A percentile compares a stretch with the other conserved stretches of the same genome.
phyloP scores from a whole-genome alignment of 78 protist species.

The Mastigamoeba balamuthi region DNA sequence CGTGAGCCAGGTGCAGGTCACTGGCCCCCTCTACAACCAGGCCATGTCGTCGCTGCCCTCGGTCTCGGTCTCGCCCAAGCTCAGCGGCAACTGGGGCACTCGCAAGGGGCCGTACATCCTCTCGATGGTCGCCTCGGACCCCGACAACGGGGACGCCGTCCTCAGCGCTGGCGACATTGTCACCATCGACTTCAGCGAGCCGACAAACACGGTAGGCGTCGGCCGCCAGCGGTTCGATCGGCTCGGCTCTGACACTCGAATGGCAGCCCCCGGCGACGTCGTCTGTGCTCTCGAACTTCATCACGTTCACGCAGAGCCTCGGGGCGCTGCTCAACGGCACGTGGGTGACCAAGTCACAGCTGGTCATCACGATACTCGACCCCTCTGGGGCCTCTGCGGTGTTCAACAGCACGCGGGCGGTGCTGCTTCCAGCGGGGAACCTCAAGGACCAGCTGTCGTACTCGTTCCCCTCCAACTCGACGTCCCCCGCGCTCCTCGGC shows the following conservation, averaged over 20 bases:
- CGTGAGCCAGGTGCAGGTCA: too few species aligned
- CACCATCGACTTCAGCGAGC: neutral
- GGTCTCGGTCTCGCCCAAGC: neutral
- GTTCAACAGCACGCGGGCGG: too few species aligned
- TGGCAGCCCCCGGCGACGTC: neutral
- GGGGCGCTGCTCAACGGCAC: neutral
- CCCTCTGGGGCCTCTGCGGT: neutral
- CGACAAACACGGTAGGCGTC: neutral
- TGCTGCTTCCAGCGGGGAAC: neutral
- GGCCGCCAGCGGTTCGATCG: too few species aligned
- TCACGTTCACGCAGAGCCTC: neutral
- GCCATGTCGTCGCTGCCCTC: neutral
- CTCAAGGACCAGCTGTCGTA: neutral
- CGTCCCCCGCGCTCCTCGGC: neutral
- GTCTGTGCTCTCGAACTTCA: too few species aligned
- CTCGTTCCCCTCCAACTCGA: neutral
- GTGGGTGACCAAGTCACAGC: neutral
- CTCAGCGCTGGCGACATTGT: neutral
- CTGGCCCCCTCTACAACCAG: too few species aligned
- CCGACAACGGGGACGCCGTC: neutral
- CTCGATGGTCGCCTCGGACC: neutral
- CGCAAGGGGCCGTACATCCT: neutral
- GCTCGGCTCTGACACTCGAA: neutral
- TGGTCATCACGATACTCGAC: neutral
- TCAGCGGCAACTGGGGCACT: neutral